Evolutionary conservation across 108 stramenopile genomes (phyloP), one percentile per base, ranked within the genome.

Genomic region (Mayamaea pseudoterrestris): DNA sequence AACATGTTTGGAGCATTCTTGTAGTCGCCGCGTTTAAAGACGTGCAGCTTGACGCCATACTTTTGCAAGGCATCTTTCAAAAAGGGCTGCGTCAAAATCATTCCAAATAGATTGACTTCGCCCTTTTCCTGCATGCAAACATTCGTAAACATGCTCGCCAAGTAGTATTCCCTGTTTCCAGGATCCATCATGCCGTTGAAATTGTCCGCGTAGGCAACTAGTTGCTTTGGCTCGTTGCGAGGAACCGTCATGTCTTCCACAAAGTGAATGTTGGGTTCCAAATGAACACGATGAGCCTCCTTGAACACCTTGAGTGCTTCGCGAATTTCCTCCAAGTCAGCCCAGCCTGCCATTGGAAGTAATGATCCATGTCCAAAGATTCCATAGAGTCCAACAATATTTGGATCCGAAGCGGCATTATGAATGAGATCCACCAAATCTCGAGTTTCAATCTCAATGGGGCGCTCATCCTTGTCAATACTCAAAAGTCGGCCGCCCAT

Each of bases 11-110:
- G 70, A 18, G 73, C 67, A 48, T 74, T 87, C 64, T 87, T 83
- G 61, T 76, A 87, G 14, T 59, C 45, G 23, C 85, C 85, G 37
- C 83, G 85, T 43, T 82, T 82, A 41, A 76, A 82, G 30, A 87
- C 80, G 53, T 87, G 75, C 1, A 60, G 76, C 16, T 48, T 63
- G 18, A 87, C 59, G 18, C 85, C 85, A 57, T 87, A 80, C 37
- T 68, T 76, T 11, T 73, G 53, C 46, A 87, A 35, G 25, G 61
- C 52, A n/a, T 55, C 61, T 5, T 65, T 47, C 23, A 78, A 35
- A 44, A 87, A 87, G 11, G 55, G 30, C 52, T 68, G 64, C 22
- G 58, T 55, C 17, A 51, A 39, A 7, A 50, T 39, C 36, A 73
- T 23, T 17, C 85, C 85, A 56, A 65, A 71, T 35, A 87, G 58